Conservation (phyloP, 139 green algal genomes). For the Limnomonas spitsbergensis region DNA sequence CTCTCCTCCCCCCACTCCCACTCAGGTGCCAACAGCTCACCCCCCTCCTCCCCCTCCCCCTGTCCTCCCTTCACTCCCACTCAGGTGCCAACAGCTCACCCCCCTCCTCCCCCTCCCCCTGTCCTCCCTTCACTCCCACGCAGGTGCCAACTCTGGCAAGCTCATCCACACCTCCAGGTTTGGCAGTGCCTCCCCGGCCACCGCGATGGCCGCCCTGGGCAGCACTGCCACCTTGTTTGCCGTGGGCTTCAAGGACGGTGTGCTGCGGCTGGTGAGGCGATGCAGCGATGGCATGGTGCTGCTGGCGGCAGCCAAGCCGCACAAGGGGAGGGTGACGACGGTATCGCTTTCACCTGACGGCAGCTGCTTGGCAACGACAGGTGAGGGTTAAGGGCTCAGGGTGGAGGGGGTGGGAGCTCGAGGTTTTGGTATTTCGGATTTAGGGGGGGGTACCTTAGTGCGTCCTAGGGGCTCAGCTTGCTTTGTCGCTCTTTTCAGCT, state of each 20-base stretch:
- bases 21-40: too few relatives aligned
- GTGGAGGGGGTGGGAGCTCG: too few relatives aligned
- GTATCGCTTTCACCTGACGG: constrained; percentile 41
- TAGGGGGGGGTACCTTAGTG: too few relatives aligned
- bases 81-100: neutral
- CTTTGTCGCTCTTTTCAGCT: too few relatives aligned
- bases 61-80: too few relatives aligned
- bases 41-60: too few relatives aligned
- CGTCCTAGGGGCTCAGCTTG: too few relatives aligned
- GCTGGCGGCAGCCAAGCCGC: constrained; percentile 49
- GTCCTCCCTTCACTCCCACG: too few relatives aligned
- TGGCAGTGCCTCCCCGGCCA: neutral
- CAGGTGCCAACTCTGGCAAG: neutral
- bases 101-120: neutral
- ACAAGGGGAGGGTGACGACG: constrained; percentile 47
- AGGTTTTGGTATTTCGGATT: too few relatives aligned
- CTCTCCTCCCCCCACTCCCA: too few relatives aligned
- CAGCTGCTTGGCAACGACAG: constrained; percentile 29
- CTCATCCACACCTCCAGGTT: neutral
- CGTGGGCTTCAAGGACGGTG: constrained; percentile 44
- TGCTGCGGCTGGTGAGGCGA: constrained; percentile 45
- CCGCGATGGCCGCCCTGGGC: neutral
- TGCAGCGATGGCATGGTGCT: constrained; percentile 51
- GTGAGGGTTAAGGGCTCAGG: too few relatives aligned
- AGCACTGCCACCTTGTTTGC: neutral